A percentile compares a stretch with the other conserved stretches of the same genome.
Evolutionary conservation across 305 asterid genomes (phyloP).

Genomic region (Solanum hybrid): DNA sequence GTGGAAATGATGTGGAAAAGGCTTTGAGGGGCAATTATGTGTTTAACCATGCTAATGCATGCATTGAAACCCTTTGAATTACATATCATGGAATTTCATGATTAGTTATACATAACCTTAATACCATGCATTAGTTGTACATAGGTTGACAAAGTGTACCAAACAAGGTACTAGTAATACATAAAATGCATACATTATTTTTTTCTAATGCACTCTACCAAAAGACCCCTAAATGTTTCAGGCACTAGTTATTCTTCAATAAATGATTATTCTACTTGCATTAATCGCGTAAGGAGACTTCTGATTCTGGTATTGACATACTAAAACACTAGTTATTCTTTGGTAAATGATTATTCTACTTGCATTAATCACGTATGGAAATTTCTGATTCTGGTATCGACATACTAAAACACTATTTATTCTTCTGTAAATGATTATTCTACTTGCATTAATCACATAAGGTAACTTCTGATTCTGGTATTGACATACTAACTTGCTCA

Average conservation of each 20-base stretch:
- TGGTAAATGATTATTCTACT: background rate
- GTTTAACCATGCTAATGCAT: background rate
- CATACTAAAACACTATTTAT: background rate
- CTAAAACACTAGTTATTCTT: background rate
- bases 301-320: background rate
- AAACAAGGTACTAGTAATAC: background rate
- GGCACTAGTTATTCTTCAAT: background rate
- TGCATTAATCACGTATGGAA: background rate
- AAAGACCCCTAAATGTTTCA: background rate
- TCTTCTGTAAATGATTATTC: background rate
- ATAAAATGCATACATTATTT: background rate
- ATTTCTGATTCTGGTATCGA: background rate
- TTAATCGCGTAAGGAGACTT: background rate
- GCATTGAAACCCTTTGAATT: background rate
- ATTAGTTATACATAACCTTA: background rate
- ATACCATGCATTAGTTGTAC: background rate
- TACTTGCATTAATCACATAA: background rate
- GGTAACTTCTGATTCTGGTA: background rate
- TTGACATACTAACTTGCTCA: background rate
- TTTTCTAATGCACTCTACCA: background rate
- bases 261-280: background rate
- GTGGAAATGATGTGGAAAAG: background rate
- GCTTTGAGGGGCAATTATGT: background rate
- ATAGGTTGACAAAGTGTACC: background rate
- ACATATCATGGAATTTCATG: background rate